Conservation (phyloP, 2,329 filamentous ascomycete genomes). For the Colletotrichum caudatum region DNA sequence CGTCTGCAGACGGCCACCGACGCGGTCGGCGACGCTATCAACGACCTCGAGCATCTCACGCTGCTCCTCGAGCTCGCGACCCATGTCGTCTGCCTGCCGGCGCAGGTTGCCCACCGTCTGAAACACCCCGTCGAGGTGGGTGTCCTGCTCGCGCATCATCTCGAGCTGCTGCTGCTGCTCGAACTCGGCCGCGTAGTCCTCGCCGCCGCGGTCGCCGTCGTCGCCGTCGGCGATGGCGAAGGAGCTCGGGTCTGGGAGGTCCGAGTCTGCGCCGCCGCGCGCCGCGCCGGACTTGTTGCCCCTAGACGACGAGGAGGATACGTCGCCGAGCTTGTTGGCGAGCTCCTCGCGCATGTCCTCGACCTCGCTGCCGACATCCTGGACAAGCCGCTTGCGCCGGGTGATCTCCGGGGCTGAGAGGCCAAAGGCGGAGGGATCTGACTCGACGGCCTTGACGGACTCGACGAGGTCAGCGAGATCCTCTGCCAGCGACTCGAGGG, state of each 20-base stretch:
- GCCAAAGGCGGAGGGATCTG: conserved; percentile 87
- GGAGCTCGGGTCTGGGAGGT: conserved; percentile 66
- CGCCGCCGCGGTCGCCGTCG: conserved; percentile 61
- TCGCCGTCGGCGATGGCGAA: conserved; percentile 70
- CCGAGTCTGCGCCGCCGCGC: conserved; percentile 54
- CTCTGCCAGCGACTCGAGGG: conserved; percentile 77
- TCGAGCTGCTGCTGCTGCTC: conserved; percentile 92
- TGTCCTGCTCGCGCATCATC: conserved; percentile 95
- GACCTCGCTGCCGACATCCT: conserved; percentile 89
- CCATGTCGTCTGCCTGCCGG: conserved; percentile 95
- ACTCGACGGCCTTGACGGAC: conserved; percentile 88
- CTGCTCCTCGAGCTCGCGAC: conserved; percentile 95
- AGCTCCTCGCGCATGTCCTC: conserved; percentile 91
- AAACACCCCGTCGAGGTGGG: conserved; percentile 92
- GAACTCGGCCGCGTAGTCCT: conserved; percentile 79
- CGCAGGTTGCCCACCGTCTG: conserved; percentile 91
- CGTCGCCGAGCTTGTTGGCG: conserved; percentile 65
- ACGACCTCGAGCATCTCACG: conserved; percentile 87
- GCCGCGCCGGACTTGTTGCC: conserved; percentile 46
- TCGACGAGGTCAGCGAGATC: conserved; percentile 91
- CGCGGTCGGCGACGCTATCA: conserved; percentile 86
- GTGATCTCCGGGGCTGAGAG: conserved; percentile 85
- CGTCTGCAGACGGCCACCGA: conserved; percentile 85
- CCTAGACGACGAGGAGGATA: conserved; percentile 22
- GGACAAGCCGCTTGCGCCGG: conserved; percentile 83